Conservation (phyloP, 2,329 filamentous ascomycete species). For the Xylariomycetidae sp. region DNA sequence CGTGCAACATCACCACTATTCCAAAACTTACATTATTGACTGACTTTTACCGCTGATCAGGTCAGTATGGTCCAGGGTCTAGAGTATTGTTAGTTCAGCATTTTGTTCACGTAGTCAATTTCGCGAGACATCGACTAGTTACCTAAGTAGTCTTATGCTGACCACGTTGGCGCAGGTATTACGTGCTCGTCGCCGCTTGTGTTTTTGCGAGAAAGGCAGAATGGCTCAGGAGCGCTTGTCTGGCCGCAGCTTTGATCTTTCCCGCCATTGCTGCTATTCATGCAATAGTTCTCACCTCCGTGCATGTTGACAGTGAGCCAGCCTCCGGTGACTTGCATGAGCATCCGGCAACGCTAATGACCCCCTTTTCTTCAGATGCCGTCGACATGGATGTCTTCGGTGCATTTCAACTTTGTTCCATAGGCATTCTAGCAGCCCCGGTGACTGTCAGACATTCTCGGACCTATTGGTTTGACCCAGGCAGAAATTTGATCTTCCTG, state of each 20-base stretch:
- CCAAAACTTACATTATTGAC: too few relatives aligned
- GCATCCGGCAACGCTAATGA: too few relatives aligned
- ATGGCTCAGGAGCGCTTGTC: slow-evolving; percentile 59
- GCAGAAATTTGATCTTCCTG: slow-evolving; percentile 61
- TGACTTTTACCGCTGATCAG: too few relatives aligned
- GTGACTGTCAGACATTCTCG: slow-evolving; percentile 55
- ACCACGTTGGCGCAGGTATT: slow-evolving; percentile 52
- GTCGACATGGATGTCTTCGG: slow-evolving; percentile 67
- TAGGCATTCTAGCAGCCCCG: slow-evolving; percentile 61
- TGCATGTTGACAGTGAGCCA: slow-evolving; percentile 53
- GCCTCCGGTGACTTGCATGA: too few relatives aligned
- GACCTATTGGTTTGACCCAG: slow-evolving; percentile 61
- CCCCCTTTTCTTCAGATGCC: slow-evolving; percentile 37
- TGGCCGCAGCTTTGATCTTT: slow-evolving; percentile 58
- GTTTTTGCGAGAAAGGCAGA: slow-evolving; percentile 56
- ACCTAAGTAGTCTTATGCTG: too few relatives aligned
- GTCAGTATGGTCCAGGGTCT: slow-evolving; percentile 36
- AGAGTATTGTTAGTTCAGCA: slow-evolving; percentile 34
- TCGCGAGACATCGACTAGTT: too few relatives aligned
- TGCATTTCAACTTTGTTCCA: slow-evolving; percentile 62
- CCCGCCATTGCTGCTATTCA: slow-evolving; percentile 62
- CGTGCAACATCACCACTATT: too few relatives aligned
- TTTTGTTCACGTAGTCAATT: too few relatives aligned
- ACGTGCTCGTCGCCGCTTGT: slow-evolving; percentile 59
- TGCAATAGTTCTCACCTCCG: slow-evolving; percentile 53